Base-by-base conservation (phyloP, 805 yeast genomes). In the Saccharomycopsis sp. region DNA sequence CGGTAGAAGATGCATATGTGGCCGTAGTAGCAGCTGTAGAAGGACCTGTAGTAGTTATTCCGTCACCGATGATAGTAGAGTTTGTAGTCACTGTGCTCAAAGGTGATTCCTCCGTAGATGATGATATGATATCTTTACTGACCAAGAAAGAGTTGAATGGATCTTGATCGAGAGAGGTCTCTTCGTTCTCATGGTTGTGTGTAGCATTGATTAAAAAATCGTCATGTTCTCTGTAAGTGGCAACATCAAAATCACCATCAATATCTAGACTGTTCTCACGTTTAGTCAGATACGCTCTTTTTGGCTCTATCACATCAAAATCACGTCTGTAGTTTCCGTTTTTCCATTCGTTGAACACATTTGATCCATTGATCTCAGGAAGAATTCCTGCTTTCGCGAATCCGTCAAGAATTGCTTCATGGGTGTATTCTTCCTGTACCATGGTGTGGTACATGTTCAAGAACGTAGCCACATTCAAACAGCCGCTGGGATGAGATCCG, bases 281-380 rank as follows among this genome's bases (percentile, higher is more conserved):
- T n/a, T n/a, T n/a, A n/a, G n/a, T n/a, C n/a, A n/a, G 38, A 5
- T 12, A 12, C 38, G 38, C 12, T 29, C 12, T 29, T 12, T 5
- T 29, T 5, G 44, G 44, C 41, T 53, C 60, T 29, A 57, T 34
- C n/a, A 47, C 35, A 12, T 57, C 60, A 24, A 23, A 47, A 9
- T 53, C 60, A 34, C 35, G 22, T 5, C 35, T 35, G 24, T 22
- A 3, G 7, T 25, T 17, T 14, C 34, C 24, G 19, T 12, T 51
- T 14, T 52, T 47, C 58, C 58, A 52, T 7, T 20, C 47, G 7
- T 15, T 23, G 17, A 56, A 29, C 9, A 52, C 56, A 15, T 20
- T 35, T 5, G 38, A 29, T n/a, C n/a, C 20, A 15, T 51, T 25
- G n/a, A 15, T 24, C 8, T 20, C 25, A 3, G 61, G 59, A n/a